A percentile compares a stretch with the other conserved stretches of the same genome.
Evolutionary conservation across 2,329 filamentous ascomycete species (phyloP).

Genomic region (Penicillium crustosum): DNA sequence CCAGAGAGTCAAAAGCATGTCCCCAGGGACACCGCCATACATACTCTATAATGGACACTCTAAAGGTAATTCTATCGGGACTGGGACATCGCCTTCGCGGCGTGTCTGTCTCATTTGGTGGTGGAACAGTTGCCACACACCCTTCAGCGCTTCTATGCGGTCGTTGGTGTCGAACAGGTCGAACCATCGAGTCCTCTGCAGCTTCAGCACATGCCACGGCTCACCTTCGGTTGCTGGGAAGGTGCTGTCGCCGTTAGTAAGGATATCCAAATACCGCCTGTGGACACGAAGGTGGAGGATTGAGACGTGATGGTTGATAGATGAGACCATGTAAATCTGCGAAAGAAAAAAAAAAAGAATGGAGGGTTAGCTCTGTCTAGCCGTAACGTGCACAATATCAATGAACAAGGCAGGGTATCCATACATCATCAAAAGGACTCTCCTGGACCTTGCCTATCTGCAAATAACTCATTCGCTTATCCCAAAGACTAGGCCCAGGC

Average conservation of each 20-base stretch:
- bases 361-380: neutral
- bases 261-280: slow-evolving; percentile 55
- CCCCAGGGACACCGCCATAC: neutral
- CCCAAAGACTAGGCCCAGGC: slow-evolving; percentile 55
- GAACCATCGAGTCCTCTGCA: slow-evolving; percentile 60
- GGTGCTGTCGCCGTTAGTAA: slow-evolving; percentile 47
- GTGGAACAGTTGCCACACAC: slow-evolving; percentile 58
- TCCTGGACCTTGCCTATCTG: slow-evolving; percentile 55
- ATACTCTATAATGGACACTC: slow-evolving; percentile 1
- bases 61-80: neutral
- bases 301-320: slow-evolving; percentile 62
- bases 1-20: neutral
- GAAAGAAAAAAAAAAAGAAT: slow-evolving; percentile 4
- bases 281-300: slow-evolving; percentile 61
- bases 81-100: slow-evolving; percentile 6
- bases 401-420: slow-evolving; percentile 18
- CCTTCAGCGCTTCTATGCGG: slow-evolving; percentile 56
- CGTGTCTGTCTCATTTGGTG: slow-evolving; percentile 48
- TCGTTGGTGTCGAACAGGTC: slow-evolving; percentile 57
- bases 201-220: slow-evolving; percentile 53
- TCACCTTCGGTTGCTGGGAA: slow-evolving; percentile 31
- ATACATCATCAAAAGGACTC: slow-evolving; percentile 55
- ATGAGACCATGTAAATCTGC: slow-evolving; percentile 62
- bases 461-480: slow-evolving; percentile 56
- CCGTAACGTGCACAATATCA: neutral